Percentiles rank a stretch among this genome's conserved stretches.
phyloP scores from a whole-genome alignment of 139 green algal genomes.

The Mychonastes homosphaera region DNA sequence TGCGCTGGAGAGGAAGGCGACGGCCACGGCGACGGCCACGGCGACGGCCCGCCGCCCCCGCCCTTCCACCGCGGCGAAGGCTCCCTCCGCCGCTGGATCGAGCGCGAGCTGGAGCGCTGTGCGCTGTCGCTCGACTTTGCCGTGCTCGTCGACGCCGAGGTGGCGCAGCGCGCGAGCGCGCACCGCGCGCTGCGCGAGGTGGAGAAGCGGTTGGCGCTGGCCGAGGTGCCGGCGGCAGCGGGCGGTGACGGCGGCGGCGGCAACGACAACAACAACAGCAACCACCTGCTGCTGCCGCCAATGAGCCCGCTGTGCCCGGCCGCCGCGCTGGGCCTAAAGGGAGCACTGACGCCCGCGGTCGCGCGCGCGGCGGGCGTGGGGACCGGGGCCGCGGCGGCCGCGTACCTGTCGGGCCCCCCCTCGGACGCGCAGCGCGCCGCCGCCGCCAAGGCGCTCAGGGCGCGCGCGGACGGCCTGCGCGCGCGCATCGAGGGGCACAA shows the following conservation, averaged over 20 bases:
- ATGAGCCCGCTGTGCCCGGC: conserved; percentile 30
- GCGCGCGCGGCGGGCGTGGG: neutral
- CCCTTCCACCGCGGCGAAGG: neutral
- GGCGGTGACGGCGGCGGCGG: too few relatives aligned
- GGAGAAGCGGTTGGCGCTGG: conserved; percentile 46
- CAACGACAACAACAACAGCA: too few relatives aligned
- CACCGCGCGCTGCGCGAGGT: conserved; percentile 41
- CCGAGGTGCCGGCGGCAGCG: too few relatives aligned
- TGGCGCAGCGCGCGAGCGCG: conserved; percentile 42
- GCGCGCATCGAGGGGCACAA: conserved; percentile 37
- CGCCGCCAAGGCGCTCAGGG: conserved; percentile 21
- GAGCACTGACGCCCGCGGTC: conserved; percentile 1
- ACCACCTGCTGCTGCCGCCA: too few relatives aligned
- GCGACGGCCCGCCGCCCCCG: neutral
- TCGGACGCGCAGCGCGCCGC: conserved; percentile 1
- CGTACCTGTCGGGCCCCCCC: neutral
- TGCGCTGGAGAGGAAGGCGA: neutral
- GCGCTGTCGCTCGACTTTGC: conserved; percentile 17
- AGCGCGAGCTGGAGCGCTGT: neutral
- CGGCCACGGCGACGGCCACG: neutral
- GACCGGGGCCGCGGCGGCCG: neutral
- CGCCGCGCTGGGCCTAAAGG: conserved; percentile 25
- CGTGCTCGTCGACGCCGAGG: conserved; percentile 67
- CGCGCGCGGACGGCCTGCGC: conserved; percentile 25
- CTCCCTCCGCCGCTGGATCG: neutral